These are phyloP conservation scores for Acrocalymma vagum DNA, from an alignment of 2,329 filamentous ascomycete species.

Conservation along the genomic window DNA sequence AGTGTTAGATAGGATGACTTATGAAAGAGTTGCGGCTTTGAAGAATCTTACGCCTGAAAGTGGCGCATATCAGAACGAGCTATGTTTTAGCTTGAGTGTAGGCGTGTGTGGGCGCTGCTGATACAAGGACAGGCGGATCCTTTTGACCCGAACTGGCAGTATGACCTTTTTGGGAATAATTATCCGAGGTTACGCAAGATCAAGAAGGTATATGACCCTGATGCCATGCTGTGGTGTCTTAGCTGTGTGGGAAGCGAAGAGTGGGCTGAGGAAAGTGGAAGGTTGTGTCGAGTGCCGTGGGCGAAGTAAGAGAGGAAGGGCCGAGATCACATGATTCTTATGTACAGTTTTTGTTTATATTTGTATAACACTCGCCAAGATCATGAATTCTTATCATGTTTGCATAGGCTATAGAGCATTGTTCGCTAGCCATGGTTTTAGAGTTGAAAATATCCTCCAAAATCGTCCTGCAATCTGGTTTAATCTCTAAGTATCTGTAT, in stretches of 20 bases:
- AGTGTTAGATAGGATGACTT: slow-evolving; percentile 5
- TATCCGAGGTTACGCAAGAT: slow-evolving; percentile 13
- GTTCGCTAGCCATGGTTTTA: too few species aligned
- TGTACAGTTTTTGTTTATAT: too few species aligned
- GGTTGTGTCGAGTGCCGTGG: slow-evolving; percentile 1
- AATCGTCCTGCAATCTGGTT: too few species aligned
- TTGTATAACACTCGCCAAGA: too few species aligned
- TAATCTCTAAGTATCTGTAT: too few species aligned
- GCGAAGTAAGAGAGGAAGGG: too few species aligned
- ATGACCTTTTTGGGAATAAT: slow-evolving; percentile 16
- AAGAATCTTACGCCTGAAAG: slow-evolving; percentile 4
- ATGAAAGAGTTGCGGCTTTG: slow-evolving; percentile 1
- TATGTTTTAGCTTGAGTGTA: neutral
- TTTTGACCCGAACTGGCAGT: slow-evolving; percentile 15
- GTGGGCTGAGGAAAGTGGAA: slow-evolving; percentile 2
- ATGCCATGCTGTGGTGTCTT: slow-evolving; percentile 11
- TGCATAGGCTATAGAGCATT: too few species aligned
- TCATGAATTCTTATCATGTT: too few species aligned
- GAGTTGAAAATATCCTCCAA: too few species aligned
- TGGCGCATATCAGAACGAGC: slow-evolving; percentile 14
- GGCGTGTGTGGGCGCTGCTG: too few species aligned
- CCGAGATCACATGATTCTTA: too few species aligned
- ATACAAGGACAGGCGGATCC: slow-evolving; percentile 14
- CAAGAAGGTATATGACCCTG: slow-evolving; percentile 16
- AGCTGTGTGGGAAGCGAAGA: slow-evolving; percentile 8